phyloP scores from a whole-genome alignment of 495 filamentous ascomycete species.

The Aspergillus sclerotioniger region DNA sequence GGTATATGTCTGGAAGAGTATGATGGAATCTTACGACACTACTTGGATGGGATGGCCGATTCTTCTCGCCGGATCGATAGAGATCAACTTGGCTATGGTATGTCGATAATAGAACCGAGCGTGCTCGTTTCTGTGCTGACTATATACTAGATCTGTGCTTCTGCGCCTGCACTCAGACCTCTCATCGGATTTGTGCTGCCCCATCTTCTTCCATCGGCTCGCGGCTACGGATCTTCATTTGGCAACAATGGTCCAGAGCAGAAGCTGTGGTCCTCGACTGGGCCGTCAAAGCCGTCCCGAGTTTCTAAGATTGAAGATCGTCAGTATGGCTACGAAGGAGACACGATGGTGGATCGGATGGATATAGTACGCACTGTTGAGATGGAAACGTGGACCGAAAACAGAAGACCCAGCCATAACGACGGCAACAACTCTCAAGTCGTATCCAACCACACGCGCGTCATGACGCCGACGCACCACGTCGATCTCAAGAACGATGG shows the following conservation, averaged over 20 bases:
- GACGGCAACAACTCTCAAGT: conserved; percentile 13
- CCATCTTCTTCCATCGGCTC: conserved; percentile 33
- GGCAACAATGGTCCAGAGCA: conserved; percentile 21
- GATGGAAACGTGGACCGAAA: conserved; percentile 34
- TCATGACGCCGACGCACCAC: conserved; percentile 14
- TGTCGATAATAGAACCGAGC: conserved; percentile 16
- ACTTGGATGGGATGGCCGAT: conserved; percentile 56
- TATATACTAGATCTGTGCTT: conserved; percentile 50
- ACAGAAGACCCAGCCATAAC: conserved; percentile 17
- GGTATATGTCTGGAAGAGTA: conserved; percentile 49
- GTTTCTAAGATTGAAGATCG: conserved; percentile 9
- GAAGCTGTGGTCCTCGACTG: conserved; percentile 28
- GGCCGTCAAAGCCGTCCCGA: conserved; percentile 12
- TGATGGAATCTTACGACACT: conserved; percentile 49
- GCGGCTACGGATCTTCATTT: conserved; percentile 20
- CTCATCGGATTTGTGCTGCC: conserved; percentile 48
- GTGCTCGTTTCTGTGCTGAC: background rate
- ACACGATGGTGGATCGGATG: conserved; percentile 11
- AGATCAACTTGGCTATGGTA: conserved; percentile 62
- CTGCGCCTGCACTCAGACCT: conserved; percentile 53
- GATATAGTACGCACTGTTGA: conserved; percentile 32
- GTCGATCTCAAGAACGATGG: conserved; percentile 22
- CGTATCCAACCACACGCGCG: conserved; percentile 16
- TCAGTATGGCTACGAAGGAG: conserved; percentile 5
- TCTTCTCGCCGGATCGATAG: conserved; percentile 52